Conservation (phyloP, 1,284 basidiomycete species). For the Moesziomyces antarcticus region DNA sequence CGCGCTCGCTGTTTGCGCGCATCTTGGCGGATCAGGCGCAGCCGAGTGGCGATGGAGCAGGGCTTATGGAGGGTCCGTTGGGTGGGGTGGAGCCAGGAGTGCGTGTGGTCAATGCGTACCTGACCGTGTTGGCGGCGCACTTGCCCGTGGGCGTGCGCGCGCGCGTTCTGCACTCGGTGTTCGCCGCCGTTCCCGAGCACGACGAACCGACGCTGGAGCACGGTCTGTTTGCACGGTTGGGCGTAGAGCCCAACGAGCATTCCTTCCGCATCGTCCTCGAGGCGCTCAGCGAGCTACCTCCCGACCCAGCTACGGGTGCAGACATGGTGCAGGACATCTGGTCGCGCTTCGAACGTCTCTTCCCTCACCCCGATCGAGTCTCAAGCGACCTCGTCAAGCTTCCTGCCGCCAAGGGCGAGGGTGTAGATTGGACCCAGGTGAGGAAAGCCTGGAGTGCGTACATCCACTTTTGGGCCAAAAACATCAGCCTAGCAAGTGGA, state of each 20-base stretch:
- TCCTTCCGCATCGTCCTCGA: constrained; percentile 47
- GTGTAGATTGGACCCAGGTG: constrained; percentile 21
- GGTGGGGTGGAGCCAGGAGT: constrained; percentile 74
- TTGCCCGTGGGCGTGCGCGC: constrained; percentile 45
- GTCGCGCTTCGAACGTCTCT: constrained; percentile 20
- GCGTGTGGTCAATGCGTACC: constrained; percentile 81
- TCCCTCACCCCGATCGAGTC: background rate
- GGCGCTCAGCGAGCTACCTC: constrained; percentile 8
- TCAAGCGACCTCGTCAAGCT: constrained; percentile 4
- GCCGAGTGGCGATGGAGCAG: constrained; percentile 13
- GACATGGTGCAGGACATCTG: constrained; percentile 33
- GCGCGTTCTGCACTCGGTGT: constrained; percentile 5
- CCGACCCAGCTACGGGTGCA: background rate
- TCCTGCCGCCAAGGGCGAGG: background rate
- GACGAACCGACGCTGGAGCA: constrained; percentile 11
- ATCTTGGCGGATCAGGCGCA: constrained; percentile 73
- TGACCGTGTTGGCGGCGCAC: constrained; percentile 75
- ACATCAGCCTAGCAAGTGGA: background rate
- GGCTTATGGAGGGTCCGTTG: constrained; percentile 71
- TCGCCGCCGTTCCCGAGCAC: background rate
- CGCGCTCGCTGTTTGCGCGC: constrained; percentile 76
- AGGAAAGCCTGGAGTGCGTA: constrained; percentile 43
- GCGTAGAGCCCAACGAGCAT: constrained; percentile 50
- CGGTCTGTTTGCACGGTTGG: constrained; percentile 42
- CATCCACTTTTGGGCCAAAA: constrained; percentile 50